Percentiles rank a stretch among this genome's conserved stretches.
phyloP scores from a whole-genome alignment of 2,329 filamentous ascomycete species.

The Fusarium zealandicum region DNA sequence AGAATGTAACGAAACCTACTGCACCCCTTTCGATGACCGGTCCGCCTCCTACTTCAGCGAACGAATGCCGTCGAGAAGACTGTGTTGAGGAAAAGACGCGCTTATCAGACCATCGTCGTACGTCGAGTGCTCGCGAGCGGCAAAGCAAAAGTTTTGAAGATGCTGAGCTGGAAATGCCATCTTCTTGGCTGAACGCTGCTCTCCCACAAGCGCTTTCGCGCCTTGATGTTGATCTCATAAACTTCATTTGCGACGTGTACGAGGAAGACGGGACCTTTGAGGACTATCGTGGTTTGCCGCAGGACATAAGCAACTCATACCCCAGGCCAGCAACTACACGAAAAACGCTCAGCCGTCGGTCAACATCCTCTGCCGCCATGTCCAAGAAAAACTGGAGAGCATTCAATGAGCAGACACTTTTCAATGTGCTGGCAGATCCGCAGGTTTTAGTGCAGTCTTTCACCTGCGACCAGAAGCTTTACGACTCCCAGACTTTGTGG shows the following conservation, averaged over 20 bases:
- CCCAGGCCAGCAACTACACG: constrained; percentile 22
- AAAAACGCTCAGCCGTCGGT: constrained; percentile 20
- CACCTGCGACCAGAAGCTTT: constrained; percentile 57
- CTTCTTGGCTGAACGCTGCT: constrained; percentile 38
- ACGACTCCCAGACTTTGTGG: constrained; percentile 69
- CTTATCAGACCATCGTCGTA: constrained; percentile 31
- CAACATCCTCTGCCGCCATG: constrained; percentile 5
- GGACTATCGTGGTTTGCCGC: constrained; percentile 44
- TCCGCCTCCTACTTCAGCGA: neutral
- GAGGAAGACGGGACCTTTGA: constrained; percentile 64
- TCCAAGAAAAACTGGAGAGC: constrained; percentile 59
- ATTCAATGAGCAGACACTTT: constrained; percentile 70
- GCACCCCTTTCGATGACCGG: constrained; percentile 12
- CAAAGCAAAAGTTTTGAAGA: neutral
- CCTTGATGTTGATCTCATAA: constrained; percentile 62
- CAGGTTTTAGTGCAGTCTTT: constrained; percentile 64
- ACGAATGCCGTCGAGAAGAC: constrained; percentile 5
- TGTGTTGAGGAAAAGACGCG: constrained; percentile 35
- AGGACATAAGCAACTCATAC: constrained; percentile 1
- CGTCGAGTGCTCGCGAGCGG: constrained; percentile 1
- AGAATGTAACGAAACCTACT: constrained; percentile 45
- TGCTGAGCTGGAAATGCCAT: neutral
- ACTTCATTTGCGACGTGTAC: constrained; percentile 67
- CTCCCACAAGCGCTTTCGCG: constrained; percentile 65
- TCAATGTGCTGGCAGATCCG: constrained; percentile 67